Evolutionary conservation across 768 basidiomycete species (phyloP).

Genomic region (Calvatia gigantea): DNA sequence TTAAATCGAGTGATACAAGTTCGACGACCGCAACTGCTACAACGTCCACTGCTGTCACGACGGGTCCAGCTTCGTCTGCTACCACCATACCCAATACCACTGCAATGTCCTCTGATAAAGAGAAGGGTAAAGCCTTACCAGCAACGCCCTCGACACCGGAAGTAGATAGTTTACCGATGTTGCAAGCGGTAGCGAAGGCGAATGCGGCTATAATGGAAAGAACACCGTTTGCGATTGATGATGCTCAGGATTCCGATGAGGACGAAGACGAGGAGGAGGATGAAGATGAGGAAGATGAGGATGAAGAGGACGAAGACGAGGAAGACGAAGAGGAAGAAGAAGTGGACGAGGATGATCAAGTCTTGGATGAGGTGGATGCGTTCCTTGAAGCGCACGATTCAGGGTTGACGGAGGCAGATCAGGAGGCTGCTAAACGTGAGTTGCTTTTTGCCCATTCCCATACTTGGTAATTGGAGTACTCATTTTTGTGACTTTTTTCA

Average conservation of each 20-base stretch:
- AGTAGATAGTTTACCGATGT: constrained; percentile 45
- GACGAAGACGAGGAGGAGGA: constrained; percentile 55
- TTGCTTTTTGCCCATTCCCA: constrained; percentile 6
- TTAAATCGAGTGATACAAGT: constrained; percentile 20
- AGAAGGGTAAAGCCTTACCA: constrained; percentile 23
- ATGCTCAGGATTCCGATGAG: constrained; percentile 61
- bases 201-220: constrained; percentile 88
- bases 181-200: constrained; percentile 70
- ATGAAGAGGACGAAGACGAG: constrained; percentile 78
- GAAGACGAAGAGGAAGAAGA: constrained; percentile 57
- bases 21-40: not conserved
- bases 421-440: constrained; percentile 72
- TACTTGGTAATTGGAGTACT: not conserved
- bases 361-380: constrained; percentile 79
- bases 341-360: constrained; percentile 56
- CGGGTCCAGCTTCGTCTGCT: constrained; percentile 26
- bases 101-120: constrained; percentile 29
- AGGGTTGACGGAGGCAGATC: constrained; percentile 76
- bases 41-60: constrained; percentile 9
- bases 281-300: constrained; percentile 78
- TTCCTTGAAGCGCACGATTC: constrained; percentile 84
- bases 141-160: constrained; percentile 24
- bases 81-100: constrained; percentile 19
- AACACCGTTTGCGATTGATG: constrained; percentile 96
- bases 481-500: constrained; percentile 8